Base-by-base conservation (phyloP, 2,329 filamentous ascomycete species). In the Onygena corvina region DNA sequence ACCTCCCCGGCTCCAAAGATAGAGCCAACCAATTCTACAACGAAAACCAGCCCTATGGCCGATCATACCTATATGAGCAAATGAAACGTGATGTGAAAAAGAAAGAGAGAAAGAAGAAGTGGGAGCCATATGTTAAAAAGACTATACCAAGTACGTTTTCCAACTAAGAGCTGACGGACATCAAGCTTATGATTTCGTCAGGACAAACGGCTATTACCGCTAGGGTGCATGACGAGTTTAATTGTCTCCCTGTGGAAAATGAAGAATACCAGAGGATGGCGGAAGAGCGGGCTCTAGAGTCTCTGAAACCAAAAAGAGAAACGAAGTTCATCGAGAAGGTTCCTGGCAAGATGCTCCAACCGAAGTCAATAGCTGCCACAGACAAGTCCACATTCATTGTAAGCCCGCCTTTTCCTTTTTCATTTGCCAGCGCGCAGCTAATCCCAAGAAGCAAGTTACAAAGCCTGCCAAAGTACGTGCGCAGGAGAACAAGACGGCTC, bases 401-500 rank as follows among this genome's bases (percentile, higher is more conserved):
- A 58, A 56, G 68, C 64, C 36, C 51, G 9, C 21, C 20, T 9
- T 3, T 33, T 27, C 35, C 44, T 20, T 47, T 50, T 52, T 38
- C 48, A 38, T 18, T 44, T 38, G 30, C 30, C 14, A 33, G 7
- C 34, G 6, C 9, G 16, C 27, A 16, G 20, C 51, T 48, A 46
- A 53, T 25, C 38, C 50, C 44, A 45, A 50, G 58, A 46, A 68
- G 65, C 63, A 71, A 69, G 62, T 63, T 46, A 65, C 69, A 59
- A 77, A 80, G 64, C 69, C 75, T 53, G 74, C 81, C 60, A 67
- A 69, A 53, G 53, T 62, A 56, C 65, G 68, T 58, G 71, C 77
- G 4, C 76, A 79, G 64, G 82, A 86, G 58, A 82, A 86, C 68
- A 95, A 96, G 72, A 83, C 86, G 23, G 84, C 86, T 29, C 89